These are phyloP conservation scores for Castanea crenata DNA, from an alignment of 306 rosid species.

Conservation along the genomic window DNA sequence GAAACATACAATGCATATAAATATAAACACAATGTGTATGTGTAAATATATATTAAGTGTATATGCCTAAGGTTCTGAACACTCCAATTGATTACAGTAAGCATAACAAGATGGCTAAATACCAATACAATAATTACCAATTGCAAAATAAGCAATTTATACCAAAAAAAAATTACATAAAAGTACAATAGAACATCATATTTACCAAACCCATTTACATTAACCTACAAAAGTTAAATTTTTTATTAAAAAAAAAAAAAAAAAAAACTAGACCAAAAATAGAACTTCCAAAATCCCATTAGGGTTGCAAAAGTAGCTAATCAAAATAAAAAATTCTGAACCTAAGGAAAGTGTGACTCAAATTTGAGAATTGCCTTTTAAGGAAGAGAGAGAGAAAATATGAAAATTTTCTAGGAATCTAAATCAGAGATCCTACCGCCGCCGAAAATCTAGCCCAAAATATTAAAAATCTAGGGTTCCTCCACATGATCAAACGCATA, in stretches of 20 bases:
- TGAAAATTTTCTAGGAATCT: no score
- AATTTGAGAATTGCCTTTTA: no score
- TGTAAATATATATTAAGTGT: neutral
- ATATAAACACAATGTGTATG: no score
- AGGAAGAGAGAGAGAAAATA: no score
- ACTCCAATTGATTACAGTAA: neutral
- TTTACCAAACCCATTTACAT: neutral
- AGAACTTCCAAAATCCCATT: no score
- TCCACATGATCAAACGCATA: neutral
- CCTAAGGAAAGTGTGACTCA: no score
- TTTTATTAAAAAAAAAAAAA: neutral
- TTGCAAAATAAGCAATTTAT: neutral
- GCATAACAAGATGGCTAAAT: neutral
- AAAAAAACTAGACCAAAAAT: no score
- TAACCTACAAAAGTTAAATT: neutral
- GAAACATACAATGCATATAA: no score
- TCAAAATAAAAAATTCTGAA: no score
- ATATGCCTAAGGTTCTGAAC: neutral
- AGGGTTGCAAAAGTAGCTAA: no score
- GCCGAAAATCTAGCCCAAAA: no score
- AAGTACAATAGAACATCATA: neutral
- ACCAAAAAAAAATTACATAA: neutral
- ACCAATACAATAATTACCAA: neutral
- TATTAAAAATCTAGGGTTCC: neutral
- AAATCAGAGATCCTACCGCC: no score